These are phyloP conservation scores for Picochlorum sp. DNA, from an alignment of 139 green algal genomes.

Conservation along the genomic window DNA sequence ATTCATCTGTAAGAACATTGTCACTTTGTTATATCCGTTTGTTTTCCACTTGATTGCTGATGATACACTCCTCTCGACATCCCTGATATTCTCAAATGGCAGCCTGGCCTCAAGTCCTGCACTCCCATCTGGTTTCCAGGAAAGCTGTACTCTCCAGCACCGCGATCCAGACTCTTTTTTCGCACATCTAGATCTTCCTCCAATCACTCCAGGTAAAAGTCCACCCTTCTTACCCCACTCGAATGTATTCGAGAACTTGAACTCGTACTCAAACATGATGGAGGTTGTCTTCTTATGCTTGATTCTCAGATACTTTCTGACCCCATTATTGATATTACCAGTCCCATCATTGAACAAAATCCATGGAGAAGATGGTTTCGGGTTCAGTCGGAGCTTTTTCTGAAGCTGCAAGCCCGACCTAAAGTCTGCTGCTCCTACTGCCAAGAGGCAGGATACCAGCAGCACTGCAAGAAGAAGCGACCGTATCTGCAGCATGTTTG, in stretches of 20 bases:
- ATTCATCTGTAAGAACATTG: not conserved
- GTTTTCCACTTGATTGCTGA: not conserved
- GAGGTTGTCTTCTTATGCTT: not conserved
- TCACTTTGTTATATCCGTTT: not conserved
- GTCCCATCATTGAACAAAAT: too few relatives aligned
- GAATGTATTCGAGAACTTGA: not conserved
- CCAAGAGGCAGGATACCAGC: too few relatives aligned
- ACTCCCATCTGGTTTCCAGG: not conserved
- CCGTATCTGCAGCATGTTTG: too few relatives aligned
- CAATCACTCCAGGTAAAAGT: not conserved
- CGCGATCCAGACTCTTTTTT: not conserved
- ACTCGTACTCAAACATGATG: conserved; percentile 3
- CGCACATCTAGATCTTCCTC: not conserved
- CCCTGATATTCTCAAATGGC: not conserved
- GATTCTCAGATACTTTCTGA: not conserved
- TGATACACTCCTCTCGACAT: not conserved
- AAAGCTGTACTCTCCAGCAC: not conserved
- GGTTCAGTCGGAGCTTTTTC: too few relatives aligned
- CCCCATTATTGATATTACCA: not conserved
- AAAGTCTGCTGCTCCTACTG: too few relatives aligned
- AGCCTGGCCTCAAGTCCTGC: not conserved
- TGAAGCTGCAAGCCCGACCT: too few relatives aligned
- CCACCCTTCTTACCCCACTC: not conserved
- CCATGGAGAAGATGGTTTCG: too few relatives aligned
- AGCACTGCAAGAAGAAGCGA: too few relatives aligned